Evolutionary conservation across 768 basidiomycete genomes (phyloP), one percentile per base, ranked within the genome.

Genomic region (Suillus spraguei): DNA sequence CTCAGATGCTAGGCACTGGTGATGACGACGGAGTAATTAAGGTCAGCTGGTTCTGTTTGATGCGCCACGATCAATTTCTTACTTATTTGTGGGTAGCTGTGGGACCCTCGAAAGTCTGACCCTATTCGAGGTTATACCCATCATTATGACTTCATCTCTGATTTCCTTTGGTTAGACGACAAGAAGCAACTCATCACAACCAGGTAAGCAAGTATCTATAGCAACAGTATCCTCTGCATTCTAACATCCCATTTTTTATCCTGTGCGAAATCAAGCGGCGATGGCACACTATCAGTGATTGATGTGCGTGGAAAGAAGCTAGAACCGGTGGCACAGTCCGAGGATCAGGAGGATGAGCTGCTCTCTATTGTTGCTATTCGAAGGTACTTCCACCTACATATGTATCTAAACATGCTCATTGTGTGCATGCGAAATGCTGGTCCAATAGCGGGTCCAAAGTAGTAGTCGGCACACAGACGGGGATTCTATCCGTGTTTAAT

Each of bases 1-100:
- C 89, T 5, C 85, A 91, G 74, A 76, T 94, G 62, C 74, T 97
- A 17, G 86, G 87, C 22, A 94, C 92, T 8, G 96, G 96, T 20
- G 96, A 97, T 73, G 96, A 98, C 71, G 94, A 96, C 60, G 96
- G 96, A 39, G 87, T 95, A 28, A 87, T 98, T 74, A 97, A 97
- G 84, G 94, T 92, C 59, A 59, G 80, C 67, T 35, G 24, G 20
- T 39, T 24, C 24, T 33, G 38, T 62, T 50, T 60, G 22, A 16
- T 56, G 24, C 16, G 14, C 38, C 36, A 46, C 39, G 13, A 62
- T 35, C 52, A 20, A 42, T 16, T n/a, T 49, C 36, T 32, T 32
- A 47, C 52, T 59, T 35, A 36, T 56, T 38, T 35, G 41, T 39
- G 32, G 53, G 49, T 68, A 97, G 95, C 82, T 98, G 32, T 97